Percentiles rank a stretch among this genome's conserved stretches.
Conservation (phyloP, 345 rosid species). For the Salix caprea region DNA sequence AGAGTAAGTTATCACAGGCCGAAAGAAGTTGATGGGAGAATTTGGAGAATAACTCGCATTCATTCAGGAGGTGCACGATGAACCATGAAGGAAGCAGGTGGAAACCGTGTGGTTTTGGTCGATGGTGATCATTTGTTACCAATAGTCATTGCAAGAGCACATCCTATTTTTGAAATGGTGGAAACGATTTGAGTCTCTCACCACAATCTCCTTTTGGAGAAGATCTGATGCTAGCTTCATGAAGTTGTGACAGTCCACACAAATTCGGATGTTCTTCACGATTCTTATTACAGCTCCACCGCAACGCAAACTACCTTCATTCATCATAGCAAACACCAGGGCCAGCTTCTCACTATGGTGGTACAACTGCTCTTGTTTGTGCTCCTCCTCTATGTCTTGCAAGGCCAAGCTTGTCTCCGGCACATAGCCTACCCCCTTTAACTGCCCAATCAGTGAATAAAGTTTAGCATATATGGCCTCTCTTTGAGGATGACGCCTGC, state of each 20-base stretch:
- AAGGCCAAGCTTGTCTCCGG: constrained; percentile 67
- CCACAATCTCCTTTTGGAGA: constrained; percentile 62
- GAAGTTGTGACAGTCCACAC: constrained; percentile 87
- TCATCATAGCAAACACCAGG: constrained; percentile 56
- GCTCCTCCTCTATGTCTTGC: constrained; percentile 70
- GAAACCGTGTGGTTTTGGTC: neutral
- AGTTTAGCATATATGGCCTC: constrained; percentile 48
- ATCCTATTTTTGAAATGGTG: constrained; percentile 59
- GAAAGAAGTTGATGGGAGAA: neutral
- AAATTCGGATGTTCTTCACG: constrained; percentile 73
- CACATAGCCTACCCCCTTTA: constrained; percentile 66
- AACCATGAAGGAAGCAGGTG: neutral
- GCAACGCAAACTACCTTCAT: constrained; percentile 23
- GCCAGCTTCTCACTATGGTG: constrained; percentile 88
- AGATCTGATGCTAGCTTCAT: constrained; percentile 70
- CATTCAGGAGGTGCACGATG: neutral
- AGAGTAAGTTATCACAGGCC: neutral
- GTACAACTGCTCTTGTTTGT: constrained; percentile 63
- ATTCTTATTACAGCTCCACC: constrained; percentile 42
- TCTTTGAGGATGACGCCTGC: constrained; percentile 55
- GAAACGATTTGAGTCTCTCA: constrained; percentile 80
- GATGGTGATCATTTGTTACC: constrained; percentile 30
- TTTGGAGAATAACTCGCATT: neutral
- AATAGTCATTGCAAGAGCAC: constrained; percentile 81
- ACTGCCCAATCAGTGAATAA: constrained; percentile 42